Percentiles rank a stretch among this genome's conserved stretches.
phyloP scores from a whole-genome alignment of 2,329 filamentous ascomycete species.

The Penicillium brasilianum region DNA sequence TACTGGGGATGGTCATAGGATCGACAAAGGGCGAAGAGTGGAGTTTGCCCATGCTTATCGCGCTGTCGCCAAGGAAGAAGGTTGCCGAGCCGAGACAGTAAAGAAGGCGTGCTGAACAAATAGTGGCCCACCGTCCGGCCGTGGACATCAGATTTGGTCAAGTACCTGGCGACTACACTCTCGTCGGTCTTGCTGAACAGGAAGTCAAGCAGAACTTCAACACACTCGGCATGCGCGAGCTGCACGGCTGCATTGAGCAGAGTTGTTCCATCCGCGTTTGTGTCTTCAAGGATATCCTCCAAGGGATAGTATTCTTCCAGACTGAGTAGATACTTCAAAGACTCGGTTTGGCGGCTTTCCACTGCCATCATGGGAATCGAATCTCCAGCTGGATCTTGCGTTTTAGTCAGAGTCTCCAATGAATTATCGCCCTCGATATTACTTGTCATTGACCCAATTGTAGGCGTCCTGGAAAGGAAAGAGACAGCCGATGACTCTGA shows the following conservation, averaged over 20 bases:
- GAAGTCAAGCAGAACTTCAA: conserved; percentile 75
- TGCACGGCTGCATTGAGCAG: conserved; percentile 90
- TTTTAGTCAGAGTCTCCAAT: conserved; percentile 65
- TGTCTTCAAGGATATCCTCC: conserved; percentile 75
- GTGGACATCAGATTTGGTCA: conserved; percentile 77
- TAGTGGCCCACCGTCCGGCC: conserved; percentile 95
- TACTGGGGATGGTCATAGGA: conserved; percentile 95
- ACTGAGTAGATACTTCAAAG: conserved; percentile 79
- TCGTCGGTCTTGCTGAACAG: conserved; percentile 64
- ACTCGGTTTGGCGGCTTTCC: conserved; percentile 71
- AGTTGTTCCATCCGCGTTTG: conserved; percentile 87
- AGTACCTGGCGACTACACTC: conserved; percentile 67
- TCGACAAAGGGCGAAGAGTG: conserved; percentile 89
- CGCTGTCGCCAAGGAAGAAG: conserved; percentile 86
- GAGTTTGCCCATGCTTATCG: conserved; percentile 98
- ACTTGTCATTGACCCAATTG: conserved; percentile 73
- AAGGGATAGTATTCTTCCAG: conserved; percentile 76
- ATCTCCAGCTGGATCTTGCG: conserved; percentile 71
- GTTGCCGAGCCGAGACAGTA: conserved; percentile 77
- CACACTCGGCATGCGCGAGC: conserved; percentile 73
- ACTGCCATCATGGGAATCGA: conserved; percentile 88
- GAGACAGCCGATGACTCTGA: conserved; percentile 86
- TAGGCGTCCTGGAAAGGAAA: conserved; percentile 77
- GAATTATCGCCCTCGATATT: conserved; percentile 85
- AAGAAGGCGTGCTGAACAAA: conserved; percentile 83